Percentiles rank a stretch among this genome's conserved stretches.
phyloP scores from a whole-genome alignment of 352 stramenopile species.

The Aphanomyces cochlioides region DNA sequence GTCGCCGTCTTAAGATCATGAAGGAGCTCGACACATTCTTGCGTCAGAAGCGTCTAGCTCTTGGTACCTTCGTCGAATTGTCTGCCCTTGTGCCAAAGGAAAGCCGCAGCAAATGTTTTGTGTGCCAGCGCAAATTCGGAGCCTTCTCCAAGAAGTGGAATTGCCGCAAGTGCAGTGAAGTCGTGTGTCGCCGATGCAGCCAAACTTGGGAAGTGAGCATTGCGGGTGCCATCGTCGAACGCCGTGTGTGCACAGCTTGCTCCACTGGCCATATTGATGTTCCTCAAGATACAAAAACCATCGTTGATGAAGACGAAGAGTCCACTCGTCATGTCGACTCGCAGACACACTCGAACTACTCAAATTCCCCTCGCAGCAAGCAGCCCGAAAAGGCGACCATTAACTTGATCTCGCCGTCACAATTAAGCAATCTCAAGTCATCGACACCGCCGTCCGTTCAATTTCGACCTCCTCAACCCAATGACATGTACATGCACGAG shows the following conservation, averaged over 20 bases:
- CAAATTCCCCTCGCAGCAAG: neutral
- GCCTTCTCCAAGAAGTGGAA: conserved; percentile 54
- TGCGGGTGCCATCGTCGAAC: conserved; percentile 42
- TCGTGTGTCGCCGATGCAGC: conserved; percentile 62
- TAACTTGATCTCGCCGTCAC: neutral
- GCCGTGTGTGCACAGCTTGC: conserved; percentile 60
- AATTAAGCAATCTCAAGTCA: neutral
- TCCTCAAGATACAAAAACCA: conserved; percentile 2
- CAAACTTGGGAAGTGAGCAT: conserved; percentile 53
- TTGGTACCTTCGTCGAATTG: conserved; percentile 57
- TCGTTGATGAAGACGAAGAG: neutral
- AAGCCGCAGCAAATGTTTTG: conserved; percentile 52
- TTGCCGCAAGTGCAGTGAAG: conserved; percentile 70
- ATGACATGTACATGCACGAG: neutral
- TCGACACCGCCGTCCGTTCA: neutral
- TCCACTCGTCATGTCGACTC: neutral
- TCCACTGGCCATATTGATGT: neutral
- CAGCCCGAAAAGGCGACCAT: neutral
- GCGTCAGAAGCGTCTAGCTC: conserved; percentile 47
- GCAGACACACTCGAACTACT: neutral
- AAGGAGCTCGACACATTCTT: conserved; percentile 49
- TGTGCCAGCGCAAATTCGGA: conserved; percentile 58
- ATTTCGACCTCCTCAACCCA: neutral
- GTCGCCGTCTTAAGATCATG: conserved; percentile 48
- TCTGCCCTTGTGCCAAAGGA: conserved; percentile 61